Base-by-base conservation (phyloP, 345 rosid species). In the Mallotus nudiflorus region DNA sequence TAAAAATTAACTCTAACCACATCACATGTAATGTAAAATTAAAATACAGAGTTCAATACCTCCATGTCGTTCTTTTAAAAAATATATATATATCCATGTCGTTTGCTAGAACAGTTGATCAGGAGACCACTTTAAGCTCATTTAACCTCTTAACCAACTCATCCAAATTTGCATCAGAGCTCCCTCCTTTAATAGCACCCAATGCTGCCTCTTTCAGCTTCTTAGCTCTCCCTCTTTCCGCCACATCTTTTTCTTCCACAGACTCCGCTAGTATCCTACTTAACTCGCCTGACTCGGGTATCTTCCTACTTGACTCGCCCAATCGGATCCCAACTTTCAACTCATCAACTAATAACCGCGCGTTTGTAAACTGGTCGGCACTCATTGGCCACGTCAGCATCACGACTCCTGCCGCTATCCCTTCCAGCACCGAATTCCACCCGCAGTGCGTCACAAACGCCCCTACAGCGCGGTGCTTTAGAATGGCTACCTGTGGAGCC, bases 331-430 rank as follows among this genome's bases (percentile, higher is more conserved):
- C 94, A 0, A 83, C 84, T 20, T 73, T 73, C 46, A 85, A 44
- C 71, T 86, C 77, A n/a, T 92, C 92, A 5, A 87, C 89, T 74
- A 87, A 35, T 27, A 85, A 69, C 33, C 54, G 35, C 24, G 90
- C 87, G 48, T 85, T 72, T 3, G 65, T 61, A 40, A 66, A 88
- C 66, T 89, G 96, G 71, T 89, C 92, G 0, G 89, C 87, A 22
- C 75, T 65, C 85, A 86, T 83, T 0, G 91, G 89, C 92, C 92
- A 90, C 5, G 88, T 74, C 61, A 90, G 79, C 88, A 91, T 77
- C 24, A 75, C 45, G 19, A 89, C 86, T 0, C 91, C 89, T 0
- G 81, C 83, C 0, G 74, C 75, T 0, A 86, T 45, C 14, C 80
- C 86, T 50, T 90, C 96, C 1, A 89, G 35, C 25, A 81, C 79